Evolutionary conservation across 2,329 filamentous ascomycete species (phyloP), one percentile per base, ranked within the genome.

Genomic region (Apiospora saccharicola): DNA sequence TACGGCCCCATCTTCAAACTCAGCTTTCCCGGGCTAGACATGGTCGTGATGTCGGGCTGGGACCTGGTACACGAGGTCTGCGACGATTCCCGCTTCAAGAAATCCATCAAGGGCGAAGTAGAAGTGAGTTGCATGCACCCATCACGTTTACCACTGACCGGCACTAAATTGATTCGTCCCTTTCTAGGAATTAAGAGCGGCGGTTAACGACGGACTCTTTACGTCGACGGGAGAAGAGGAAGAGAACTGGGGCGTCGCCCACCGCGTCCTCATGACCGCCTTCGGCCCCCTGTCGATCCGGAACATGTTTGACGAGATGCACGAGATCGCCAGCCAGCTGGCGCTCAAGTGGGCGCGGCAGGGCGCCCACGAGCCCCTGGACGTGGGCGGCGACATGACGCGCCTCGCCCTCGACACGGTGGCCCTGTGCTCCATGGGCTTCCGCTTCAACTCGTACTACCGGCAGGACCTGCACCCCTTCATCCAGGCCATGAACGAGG

Each of bases 381-480:
- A 69, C 64, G 70, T 64, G 0, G 86, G 88, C 0, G 90, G 92
- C 22, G 91, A 94, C 79, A 93, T 93, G 74, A 93, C 92, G 5
- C 2, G 92, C n/a, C 83, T 94, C 43, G 90, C 92, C 0, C 86
- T 95, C 3, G 93, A 95, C 78, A 92, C 92, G 0, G 86, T 95
- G 12, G 91, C 91, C 1, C 85, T 95, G 4, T 92, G 91, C 79
- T 75, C 75, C 6, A 87, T 89, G 84, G 85, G 83, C 1, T 86
- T 83, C 53, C 85, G 89, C 2, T 90, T 90, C 82, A 90, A 94
- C 81, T 91, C 89, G 1, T 94, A 91, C 81, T 95, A 94, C 78
- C 85, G 86, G 34, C 88, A 93, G 19, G 85, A 90, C 10, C 83
- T 92, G 79, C 93, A 95, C 75, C 92, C 92, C 0, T 94, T 95